Percentiles rank a stretch among this genome's conserved stretches.
Evolutionary conservation across 2,329 filamentous ascomycete genomes (phyloP).

Genomic region (Emergomyces orientalis): DNA sequence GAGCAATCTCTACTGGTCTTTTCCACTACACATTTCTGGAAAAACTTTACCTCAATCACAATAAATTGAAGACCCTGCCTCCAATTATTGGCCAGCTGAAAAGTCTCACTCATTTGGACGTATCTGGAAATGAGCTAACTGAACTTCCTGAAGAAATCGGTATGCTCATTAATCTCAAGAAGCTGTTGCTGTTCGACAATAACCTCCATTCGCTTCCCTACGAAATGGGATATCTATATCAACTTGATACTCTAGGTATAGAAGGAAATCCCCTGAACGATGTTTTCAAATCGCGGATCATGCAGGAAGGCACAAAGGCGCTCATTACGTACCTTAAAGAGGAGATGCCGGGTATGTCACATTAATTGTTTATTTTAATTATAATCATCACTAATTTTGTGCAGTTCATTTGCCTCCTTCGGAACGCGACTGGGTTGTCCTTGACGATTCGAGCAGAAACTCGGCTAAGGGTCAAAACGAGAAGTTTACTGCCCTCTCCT

Average conservation of each 20-base stretch:
- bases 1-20: constrained; percentile 66
- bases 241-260: constrained; percentile 80
- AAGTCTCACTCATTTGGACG: constrained; percentile 71
- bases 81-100: constrained; percentile 72
- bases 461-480: constrained; percentile 47
- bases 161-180: constrained; percentile 89
- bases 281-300: constrained; percentile 68
- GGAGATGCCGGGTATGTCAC: constrained; percentile 64
- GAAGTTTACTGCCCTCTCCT: constrained; percentile 76
- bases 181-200: constrained; percentile 84
- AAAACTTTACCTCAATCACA: constrained; percentile 87
- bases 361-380: constrained; percentile 16
- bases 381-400: constrained; percentile 12
- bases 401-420: constrained; percentile 67
- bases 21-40: constrained; percentile 85
- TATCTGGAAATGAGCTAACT: constrained; percentile 77
- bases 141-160: constrained; percentile 83
- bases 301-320: constrained; percentile 78
- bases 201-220: constrained; percentile 70
- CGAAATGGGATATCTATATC: constrained; percentile 81
- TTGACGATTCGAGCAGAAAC: constrained; percentile 45
- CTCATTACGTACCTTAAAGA: constrained; percentile 77
- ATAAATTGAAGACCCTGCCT: constrained; percentile 75
- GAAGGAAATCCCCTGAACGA: constrained; percentile 81
- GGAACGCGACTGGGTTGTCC: constrained; percentile 67